These are phyloP conservation scores for Cyclotella cryptica DNA, from an alignment of 108 stramenopile genomes.

Conservation along the genomic window DNA sequence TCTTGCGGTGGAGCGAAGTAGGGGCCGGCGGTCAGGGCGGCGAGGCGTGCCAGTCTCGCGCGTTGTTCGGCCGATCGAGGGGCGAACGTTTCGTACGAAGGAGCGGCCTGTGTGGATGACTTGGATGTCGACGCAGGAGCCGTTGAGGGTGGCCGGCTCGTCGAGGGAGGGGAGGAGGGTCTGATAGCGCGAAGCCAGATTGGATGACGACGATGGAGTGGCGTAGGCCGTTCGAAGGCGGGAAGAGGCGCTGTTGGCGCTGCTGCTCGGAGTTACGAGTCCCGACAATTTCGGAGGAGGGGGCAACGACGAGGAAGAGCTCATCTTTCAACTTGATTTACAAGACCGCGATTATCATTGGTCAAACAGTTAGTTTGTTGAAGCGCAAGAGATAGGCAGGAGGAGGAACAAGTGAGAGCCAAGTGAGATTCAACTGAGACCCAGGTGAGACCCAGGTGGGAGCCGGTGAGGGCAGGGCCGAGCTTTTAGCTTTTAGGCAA, in stretches of 20 bases:
- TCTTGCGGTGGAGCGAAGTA: constrained; percentile 4
- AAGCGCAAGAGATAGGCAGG: too few species aligned
- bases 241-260: background rate
- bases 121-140: constrained; percentile 1
- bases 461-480: too few species aligned
- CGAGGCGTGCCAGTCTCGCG: constrained; percentile 65
- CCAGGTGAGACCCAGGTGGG: too few species aligned
- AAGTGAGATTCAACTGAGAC: too few species aligned
- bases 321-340: background rate
- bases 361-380: too few species aligned
- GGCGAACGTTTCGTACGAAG: constrained; percentile 86
- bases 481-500: too few species aligned
- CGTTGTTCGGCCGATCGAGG: constrained; percentile 75
- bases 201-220: constrained; percentile 13
- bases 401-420: too few species aligned
- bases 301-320: constrained; percentile 25
- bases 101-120: background rate
- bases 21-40: constrained; percentile 82
- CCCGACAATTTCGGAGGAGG: constrained; percentile 54
- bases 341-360: too few species aligned
- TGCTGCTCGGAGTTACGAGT: constrained; percentile 20
- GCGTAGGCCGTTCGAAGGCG: constrained; percentile 4
- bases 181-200: constrained; percentile 9
- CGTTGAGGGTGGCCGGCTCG: constrained; percentile 4
- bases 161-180: constrained; percentile 17